phyloP scores from a whole-genome alignment of 257 asterid genomes.

The Henckelia pumila region DNA sequence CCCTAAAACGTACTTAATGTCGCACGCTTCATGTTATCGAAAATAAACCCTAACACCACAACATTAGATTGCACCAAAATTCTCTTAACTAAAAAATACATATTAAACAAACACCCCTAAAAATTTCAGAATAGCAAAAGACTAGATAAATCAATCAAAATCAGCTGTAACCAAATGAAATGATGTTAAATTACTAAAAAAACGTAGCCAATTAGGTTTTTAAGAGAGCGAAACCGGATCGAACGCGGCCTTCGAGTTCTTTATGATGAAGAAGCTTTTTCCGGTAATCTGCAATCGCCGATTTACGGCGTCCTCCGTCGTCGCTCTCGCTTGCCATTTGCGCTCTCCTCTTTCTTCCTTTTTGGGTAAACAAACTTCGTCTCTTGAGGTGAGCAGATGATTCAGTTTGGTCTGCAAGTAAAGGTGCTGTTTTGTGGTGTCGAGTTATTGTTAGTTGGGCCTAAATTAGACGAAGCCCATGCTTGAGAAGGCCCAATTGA shows the following conservation, averaged over 20 bases:
- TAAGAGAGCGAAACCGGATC: slow-evolving; percentile 41
- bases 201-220: slow-evolving; percentile 28
- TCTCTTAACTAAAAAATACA: not conserved
- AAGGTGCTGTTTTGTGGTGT: too few relatives aligned
- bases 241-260: slow-evolving; percentile 67
- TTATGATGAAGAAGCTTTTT: slow-evolving; percentile 62
- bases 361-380: too few relatives aligned
- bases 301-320: slow-evolving; percentile 56
- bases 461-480: too few relatives aligned
- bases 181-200: not conserved
- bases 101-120: not conserved
- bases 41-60: not conserved
- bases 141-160: not conserved
- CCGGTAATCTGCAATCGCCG: slow-evolving; percentile 49
- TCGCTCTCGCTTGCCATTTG: slow-evolving; percentile 49
- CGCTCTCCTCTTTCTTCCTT: slow-evolving; percentile 6
- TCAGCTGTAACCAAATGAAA: not conserved
- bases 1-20: not conserved
- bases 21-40: not conserved
- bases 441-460: too few relatives aligned
- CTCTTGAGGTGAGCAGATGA: too few relatives aligned
- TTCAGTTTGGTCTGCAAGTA: too few relatives aligned
- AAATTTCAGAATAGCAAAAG: not conserved
- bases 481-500: too few relatives aligned
- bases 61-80: not conserved